Evolutionary conservation across 2,329 filamentous ascomycete species (phyloP).

Genomic region (Calonectria henricotiae): DNA sequence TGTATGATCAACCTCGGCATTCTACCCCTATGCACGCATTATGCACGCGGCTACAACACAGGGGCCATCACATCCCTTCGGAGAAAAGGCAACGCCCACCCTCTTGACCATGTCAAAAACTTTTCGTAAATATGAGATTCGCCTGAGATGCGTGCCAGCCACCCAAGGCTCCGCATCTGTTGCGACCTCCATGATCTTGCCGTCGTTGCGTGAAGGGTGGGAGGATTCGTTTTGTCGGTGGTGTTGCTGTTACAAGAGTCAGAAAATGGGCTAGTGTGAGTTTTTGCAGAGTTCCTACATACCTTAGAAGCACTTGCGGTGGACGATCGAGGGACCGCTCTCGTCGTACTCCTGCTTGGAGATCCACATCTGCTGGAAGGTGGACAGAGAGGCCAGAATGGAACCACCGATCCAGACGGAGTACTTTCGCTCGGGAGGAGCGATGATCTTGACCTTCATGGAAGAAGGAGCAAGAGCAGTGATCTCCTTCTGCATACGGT

Average conservation of each 20-base stretch:
- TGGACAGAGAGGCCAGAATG: slow-evolving; percentile 98
- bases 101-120: slow-evolving; percentile 71
- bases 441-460: slow-evolving; percentile 99
- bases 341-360: slow-evolving; percentile 99
- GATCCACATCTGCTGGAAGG: slow-evolving; percentile 99
- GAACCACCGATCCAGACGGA: slow-evolving; percentile 99
- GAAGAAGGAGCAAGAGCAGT: slow-evolving; percentile 98
- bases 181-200: slow-evolving; percentile 65
- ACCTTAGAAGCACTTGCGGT: slow-evolving; percentile 99
- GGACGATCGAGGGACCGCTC: slow-evolving; percentile 98
- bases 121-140: slow-evolving; percentile 73
- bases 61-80: slow-evolving; percentile 65
- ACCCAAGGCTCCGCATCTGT: slow-evolving; percentile 62
- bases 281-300: slow-evolving; percentile 47
- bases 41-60: slow-evolving; percentile 69
- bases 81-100: slow-evolving; percentile 67
- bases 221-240: slow-evolving; percentile 56
- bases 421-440: slow-evolving; percentile 99
- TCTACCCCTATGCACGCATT: slow-evolving; percentile 67
- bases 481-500: slow-evolving; percentile 99
- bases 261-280: slow-evolving; percentile 37
- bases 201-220: slow-evolving; percentile 57
- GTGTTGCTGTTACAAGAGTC: slow-evolving; percentile 52
- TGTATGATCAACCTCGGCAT: slow-evolving; percentile 72
- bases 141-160: slow-evolving; percentile 67